Evolutionary conservation across 768 basidiomycete species (phyloP), one percentile per base, ranked within the genome.

Genomic region (Kwoniella sp.): DNA sequence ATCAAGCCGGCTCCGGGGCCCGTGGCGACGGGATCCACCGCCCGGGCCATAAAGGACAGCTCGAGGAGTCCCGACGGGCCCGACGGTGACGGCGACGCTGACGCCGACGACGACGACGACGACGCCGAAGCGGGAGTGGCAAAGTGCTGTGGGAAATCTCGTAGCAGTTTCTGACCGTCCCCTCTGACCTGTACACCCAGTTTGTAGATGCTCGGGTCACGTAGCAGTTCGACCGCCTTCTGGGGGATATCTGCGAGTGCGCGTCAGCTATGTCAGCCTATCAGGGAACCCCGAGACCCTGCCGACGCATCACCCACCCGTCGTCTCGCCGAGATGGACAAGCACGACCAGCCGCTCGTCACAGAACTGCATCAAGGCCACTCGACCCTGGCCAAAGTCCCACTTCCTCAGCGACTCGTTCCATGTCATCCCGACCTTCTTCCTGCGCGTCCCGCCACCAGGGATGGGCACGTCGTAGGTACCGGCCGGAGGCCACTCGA

Each of bases 401-500:
- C 34, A 62, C n/a, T 46, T 56, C 15, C 42, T 39, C 36, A 25
- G 29, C 23, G 17, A 26, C 31, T 41, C 39, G 44, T 49, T 33
- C 53, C 53, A 55, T 17, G 47, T 49, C 53, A 55, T 55, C 8
- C 53, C 53, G 19, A 55, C 33, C 28, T 25, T 55, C 17, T 34
- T 42, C 7, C 29, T 33, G 17, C 22, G 25, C 11, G 33, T 44
- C 31, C 25, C 29, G 2, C 53, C 53, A 38, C 34, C 40, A 19
- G 41, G 46, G 22, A 32, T 48, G 6, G 53, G 6, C 4, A 40
- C 27, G 12, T 28, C 28, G n/a, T 60, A 41, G 17, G 19, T 33
- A 9, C 62, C 58, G 8, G 53, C 42, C 12, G 50, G 52, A 12
- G 72, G 70, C 72, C 70, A 73, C 55, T 73, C 72, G 26, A 73